These are phyloP conservation scores for Grosmannia clavigera DNA, from an alignment of 2,329 filamentous ascomycete species.

Conservation along the genomic window DNA sequence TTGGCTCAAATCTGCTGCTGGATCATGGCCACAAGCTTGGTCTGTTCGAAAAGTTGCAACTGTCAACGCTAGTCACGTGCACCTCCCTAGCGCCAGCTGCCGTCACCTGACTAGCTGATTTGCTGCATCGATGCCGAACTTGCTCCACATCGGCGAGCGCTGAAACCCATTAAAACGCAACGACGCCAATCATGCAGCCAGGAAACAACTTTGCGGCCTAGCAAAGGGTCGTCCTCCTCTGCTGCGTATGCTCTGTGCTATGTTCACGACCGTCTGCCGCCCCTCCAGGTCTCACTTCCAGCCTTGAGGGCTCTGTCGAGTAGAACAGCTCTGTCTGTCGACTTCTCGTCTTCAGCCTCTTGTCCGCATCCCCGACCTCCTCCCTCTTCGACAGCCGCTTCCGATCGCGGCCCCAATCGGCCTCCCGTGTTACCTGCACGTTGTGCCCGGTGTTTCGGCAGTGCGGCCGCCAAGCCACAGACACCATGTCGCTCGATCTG, in stretches of 20 bases:
- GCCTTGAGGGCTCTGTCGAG: neutral
- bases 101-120: neutral
- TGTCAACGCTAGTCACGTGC: no score
- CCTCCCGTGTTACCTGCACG: neutral
- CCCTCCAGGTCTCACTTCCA: neutral
- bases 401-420: neutral
- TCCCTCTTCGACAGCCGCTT: no score
- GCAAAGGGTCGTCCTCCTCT: neutral
- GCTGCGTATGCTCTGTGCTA: neutral
- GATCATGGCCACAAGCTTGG: no score
- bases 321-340: neutral
- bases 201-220: neutral
- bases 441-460: neutral
- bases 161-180: neutral
- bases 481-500: conserved; percentile 55
- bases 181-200: conserved; percentile 5
- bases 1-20: no score
- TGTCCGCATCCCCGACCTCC: neutral
- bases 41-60: no score
- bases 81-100: neutral
- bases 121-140: neutral
- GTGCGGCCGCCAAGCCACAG: neutral
- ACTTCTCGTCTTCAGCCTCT: neutral
- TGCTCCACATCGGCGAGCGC: neutral
- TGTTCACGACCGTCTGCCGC: neutral